Percentiles rank a stretch among this genome's conserved stretches.
These are phyloP conservation scores for Rhizophlyctis rosea DNA, from an alignment of 192 early-diverging fungal genomes.

Conservation along the genomic window DNA sequence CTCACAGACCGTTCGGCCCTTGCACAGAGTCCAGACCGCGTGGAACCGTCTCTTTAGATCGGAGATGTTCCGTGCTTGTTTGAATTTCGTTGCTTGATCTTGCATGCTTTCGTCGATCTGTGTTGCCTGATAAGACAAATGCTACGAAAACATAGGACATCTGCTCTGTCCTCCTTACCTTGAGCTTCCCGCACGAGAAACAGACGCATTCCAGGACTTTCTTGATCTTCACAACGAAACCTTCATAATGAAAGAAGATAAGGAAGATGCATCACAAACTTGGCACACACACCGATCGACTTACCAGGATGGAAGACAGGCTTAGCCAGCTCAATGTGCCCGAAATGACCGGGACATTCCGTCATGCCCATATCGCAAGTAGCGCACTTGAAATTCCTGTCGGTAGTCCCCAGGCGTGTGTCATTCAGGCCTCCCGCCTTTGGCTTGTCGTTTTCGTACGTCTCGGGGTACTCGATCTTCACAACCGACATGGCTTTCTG, in stretches of 20 bases:
- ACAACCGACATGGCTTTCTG: constrained; percentile 97
- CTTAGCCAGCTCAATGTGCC: constrained; percentile 91
- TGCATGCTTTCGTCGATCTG: too few species aligned
- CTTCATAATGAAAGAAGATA: constrained; percentile 44
- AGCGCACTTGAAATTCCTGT: constrained; percentile 94
- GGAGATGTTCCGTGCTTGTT: constrained; percentile 29
- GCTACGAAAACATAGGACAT: too few species aligned
- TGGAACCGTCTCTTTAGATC: constrained; percentile 58
- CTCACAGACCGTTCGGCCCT: constrained; percentile 79
- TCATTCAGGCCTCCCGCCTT: constrained; percentile 87
- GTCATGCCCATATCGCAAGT: constrained; percentile 94
- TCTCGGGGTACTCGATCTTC: constrained; percentile 86
- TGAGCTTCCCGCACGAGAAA: constrained; percentile 89
- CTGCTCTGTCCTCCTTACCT: constrained; percentile 40
- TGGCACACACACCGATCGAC: constrained; percentile 5
- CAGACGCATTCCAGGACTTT: constrained; percentile 98
- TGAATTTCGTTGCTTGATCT: too few species aligned
- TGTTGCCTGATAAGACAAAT: too few species aligned
- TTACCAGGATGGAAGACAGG: constrained; percentile 93
- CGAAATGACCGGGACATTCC: constrained; percentile 98
- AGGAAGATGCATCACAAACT: too few species aligned
- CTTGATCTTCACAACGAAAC: constrained; percentile 91
- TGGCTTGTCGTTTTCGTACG: constrained; percentile 79
- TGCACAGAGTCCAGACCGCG: constrained; percentile 85
- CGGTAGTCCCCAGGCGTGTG: constrained; percentile 94